phyloP scores from a whole-genome alignment of 176 grass and related monocot species.

The Eleusine coracana region DNA sequence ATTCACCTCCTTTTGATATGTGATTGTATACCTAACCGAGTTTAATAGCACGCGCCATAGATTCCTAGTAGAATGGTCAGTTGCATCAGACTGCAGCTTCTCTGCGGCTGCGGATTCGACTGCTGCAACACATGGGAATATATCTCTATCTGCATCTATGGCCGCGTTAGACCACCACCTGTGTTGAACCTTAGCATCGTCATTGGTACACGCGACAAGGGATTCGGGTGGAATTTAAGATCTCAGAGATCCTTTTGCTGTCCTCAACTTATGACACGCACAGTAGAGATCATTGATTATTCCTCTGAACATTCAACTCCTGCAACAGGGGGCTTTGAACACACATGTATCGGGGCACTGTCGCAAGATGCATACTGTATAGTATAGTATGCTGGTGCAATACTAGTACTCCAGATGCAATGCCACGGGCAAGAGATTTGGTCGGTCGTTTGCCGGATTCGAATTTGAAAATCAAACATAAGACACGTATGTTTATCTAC shows the following conservation, averaged over 20 bases:
- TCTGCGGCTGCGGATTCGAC: conserved; percentile 34
- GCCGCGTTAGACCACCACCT: not conserved
- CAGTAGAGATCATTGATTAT: conserved; percentile 27
- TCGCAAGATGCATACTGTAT: not conserved
- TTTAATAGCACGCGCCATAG: not conserved
- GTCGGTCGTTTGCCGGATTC: not conserved
- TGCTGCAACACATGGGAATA: conserved; percentile 49
- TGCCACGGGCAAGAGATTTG: not conserved
- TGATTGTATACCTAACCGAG: not conserved
- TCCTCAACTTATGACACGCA: conserved; percentile 32
- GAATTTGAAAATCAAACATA: conserved; percentile 17
- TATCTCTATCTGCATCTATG: conserved; percentile 14
- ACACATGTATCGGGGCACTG: not conserved
- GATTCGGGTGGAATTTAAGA: conserved; percentile 11
- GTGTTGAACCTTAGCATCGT: not conserved
- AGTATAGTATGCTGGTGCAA: not conserved
- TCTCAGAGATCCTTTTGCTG: conserved; percentile 19
- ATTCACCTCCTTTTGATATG: conserved; percentile 29
- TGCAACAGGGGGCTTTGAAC: not conserved
- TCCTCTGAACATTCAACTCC: conserved; percentile 17
- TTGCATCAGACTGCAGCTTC: conserved; percentile 13
- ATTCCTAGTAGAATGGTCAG: not conserved
- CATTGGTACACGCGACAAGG: not conserved
- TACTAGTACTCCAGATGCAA: not conserved
- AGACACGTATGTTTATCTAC: not conserved